Conservation (phyloP, 2,329 filamentous ascomycete species). For the Phoma sp. region DNA sequence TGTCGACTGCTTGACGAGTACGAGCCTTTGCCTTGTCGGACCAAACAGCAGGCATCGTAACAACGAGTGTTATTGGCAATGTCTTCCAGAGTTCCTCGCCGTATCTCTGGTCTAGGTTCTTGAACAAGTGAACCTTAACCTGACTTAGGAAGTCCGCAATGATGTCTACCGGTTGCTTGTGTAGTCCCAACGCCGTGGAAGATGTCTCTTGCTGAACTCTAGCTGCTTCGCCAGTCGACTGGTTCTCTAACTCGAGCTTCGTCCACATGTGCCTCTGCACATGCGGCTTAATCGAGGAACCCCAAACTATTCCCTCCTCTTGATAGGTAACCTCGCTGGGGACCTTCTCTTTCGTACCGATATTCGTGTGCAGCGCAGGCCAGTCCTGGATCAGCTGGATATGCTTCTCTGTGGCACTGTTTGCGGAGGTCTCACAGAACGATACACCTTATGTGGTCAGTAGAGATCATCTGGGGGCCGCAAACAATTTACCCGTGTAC, state of each 20-base stretch:
- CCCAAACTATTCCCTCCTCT: slow-evolving; percentile 20
- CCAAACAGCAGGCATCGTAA: no score
- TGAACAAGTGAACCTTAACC: no score
- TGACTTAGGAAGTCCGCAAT: no score
- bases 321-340: slow-evolving; percentile 33
- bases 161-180: slow-evolving; percentile 34
- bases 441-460: slow-evolving; percentile 29
- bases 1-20: no score
- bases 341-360: slow-evolving; percentile 39
- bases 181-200: neutral
- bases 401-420: neutral
- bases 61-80: no score
- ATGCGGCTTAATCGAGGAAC: slow-evolving; percentile 22
- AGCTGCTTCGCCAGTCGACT: slow-evolving; percentile 20
- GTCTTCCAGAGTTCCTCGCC: no score
- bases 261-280: slow-evolving; percentile 41
- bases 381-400: slow-evolving; percentile 37
- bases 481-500: slow-evolving; percentile 20
- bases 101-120: no score
- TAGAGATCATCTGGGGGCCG: neutral
- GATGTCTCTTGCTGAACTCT: slow-evolving; percentile 22
- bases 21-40: no score
- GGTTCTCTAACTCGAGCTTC: slow-evolving; percentile 35
- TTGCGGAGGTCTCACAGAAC: slow-evolving; percentile 36
- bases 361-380: slow-evolving; percentile 28